Base-by-base conservation (phyloP, 2,329 filamentous ascomycete genomes). In the Neofusicoccum ribis region DNA sequence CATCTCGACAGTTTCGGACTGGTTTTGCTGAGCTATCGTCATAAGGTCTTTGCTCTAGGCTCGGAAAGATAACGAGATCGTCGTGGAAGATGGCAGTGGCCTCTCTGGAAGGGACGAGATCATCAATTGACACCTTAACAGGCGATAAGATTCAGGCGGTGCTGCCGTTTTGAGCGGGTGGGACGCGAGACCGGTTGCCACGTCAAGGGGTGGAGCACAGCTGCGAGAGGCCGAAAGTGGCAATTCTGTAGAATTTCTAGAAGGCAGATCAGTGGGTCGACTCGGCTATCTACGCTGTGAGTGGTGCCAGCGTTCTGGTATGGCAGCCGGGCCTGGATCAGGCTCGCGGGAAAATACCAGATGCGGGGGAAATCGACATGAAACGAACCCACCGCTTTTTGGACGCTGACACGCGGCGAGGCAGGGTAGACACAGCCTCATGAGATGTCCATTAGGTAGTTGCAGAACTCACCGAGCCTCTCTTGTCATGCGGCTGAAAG, bases 251-350 rank as follows among this genome's bases (percentile, higher is more conserved):
- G 56, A 46, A 49, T 37, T 60, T 60, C 56, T 20, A 36, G 54
- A 59, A 59, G 9, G 39, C 20, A 44, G 41, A 59, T 59, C 54
- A 44, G 54, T 59, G 54, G 54, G 54, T 12, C 54, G 17, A 12
- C 41, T 59, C 54, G 54, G 54, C 23, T 46, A 59, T 36, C 54
- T 59, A n/a, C 54, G 54, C 37, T 31, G 37, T 43, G 52, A 58
- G 17, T 31, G 52, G 54, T 17, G 54, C 54, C 54, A 59, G 54
- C 54, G 39, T 31, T 59, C 27, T 36, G 23, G 14, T 59, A 15
- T 36, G 41, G 43, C 54, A 17, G 39, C 12, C 23, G 7, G 7
- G 23, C 14, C 54, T 15, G 34, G 14, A 34, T 17, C 9, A 14
- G 3, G 27, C 23, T 27, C n/a, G 39, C 23, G 39, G 39, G 23